These are phyloP conservation scores for Tetrapisispora namnaoensis DNA, from an alignment of 805 yeast species.

Conservation along the genomic window DNA sequence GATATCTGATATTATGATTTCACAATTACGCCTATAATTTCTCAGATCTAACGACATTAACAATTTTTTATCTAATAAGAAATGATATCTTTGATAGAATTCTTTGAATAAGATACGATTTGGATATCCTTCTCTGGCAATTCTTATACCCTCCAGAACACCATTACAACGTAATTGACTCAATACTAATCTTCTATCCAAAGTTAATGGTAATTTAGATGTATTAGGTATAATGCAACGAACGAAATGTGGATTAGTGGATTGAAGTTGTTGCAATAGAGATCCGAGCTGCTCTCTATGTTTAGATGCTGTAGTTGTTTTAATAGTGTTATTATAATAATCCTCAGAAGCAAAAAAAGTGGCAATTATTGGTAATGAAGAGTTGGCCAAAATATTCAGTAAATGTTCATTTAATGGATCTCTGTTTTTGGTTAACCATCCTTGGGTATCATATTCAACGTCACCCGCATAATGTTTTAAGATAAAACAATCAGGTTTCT, in stretches of 20 bases:
- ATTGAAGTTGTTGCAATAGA: slow-evolving; percentile 60
- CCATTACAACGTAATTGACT: slow-evolving; percentile 94
- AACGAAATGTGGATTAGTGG: slow-evolving; percentile 93
- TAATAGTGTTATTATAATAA: slow-evolving; percentile 34
- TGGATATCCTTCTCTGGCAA: slow-evolving; percentile 95
- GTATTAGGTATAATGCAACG: slow-evolving; percentile 91
- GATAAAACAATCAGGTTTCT: slow-evolving; percentile 66
- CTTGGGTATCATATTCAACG: slow-evolving; percentile 86
- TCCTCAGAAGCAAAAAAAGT: slow-evolving; percentile 39
- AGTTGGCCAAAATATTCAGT: slow-evolving; percentile 46
- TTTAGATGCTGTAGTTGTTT: slow-evolving; percentile 70
- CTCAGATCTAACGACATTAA: slow-evolving; percentile 5
- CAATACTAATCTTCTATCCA: slow-evolving; percentile 68
- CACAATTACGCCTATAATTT: slow-evolving; percentile 59
- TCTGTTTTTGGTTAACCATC: slow-evolving; percentile 90
- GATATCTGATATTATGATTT: slow-evolving; percentile 47
- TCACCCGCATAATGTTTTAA: slow-evolving; percentile 91
- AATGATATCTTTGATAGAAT: slow-evolving; percentile 63
- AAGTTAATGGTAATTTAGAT: slow-evolving; percentile 55
- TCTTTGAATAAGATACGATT: slow-evolving; percentile 79
- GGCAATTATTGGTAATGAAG: slow-evolving; percentile 47
- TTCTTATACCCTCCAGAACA: slow-evolving; percentile 94
- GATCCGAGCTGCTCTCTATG: slow-evolving; percentile 76
- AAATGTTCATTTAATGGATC: slow-evolving; percentile 84
- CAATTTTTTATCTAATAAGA: slow-evolving; percentile 45